These are phyloP conservation scores for Tylopilus vinaceipallidus DNA, from an alignment of 768 basidiomycete species.

Conservation along the genomic window DNA sequence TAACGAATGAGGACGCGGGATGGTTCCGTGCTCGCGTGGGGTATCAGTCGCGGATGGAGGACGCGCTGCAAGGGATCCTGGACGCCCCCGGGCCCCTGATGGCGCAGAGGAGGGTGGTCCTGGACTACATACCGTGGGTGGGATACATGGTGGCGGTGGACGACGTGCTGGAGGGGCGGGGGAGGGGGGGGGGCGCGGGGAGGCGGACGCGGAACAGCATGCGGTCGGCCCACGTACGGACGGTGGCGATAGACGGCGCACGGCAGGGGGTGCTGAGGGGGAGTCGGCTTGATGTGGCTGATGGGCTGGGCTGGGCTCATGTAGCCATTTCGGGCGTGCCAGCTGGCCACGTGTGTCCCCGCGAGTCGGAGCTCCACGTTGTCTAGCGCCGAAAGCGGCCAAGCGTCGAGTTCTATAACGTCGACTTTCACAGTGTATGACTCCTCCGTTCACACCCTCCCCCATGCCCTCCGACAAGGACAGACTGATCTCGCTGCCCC, in stretches of 20 bases:
- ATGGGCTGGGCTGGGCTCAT: conserved; percentile 9
- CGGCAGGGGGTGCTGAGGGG: conserved; percentile 34
- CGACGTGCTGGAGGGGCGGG: conserved; percentile 39
- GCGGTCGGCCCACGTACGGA: conserved; percentile 41
- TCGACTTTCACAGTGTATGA: conserved; percentile 25
- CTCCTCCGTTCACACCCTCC: not conserved
- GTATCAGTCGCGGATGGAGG: conserved; percentile 41
- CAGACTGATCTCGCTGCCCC: conserved; percentile 65
- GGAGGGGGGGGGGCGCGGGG: conserved; percentile 39
- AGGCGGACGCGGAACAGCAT: conserved; percentile 61
- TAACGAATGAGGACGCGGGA: conserved; percentile 13
- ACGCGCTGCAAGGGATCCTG: conserved; percentile 49
- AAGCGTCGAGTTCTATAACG: conserved; percentile 29
- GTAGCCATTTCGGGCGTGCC: conserved; percentile 20
- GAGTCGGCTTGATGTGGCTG: conserved; percentile 15
- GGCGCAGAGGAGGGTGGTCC: conserved; percentile 45
- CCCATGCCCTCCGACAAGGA: too few species aligned
- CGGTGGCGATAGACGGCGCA: conserved; percentile 38
- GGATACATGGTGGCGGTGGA: conserved; percentile 65
- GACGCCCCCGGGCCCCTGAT: conserved; percentile 41
- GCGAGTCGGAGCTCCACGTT: conserved; percentile 30
- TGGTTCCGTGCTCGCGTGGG: conserved; percentile 42
- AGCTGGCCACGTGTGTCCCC: conserved; percentile 30
- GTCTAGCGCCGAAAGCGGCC: conserved; percentile 24
- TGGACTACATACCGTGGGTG: conserved; percentile 73